Base-by-base conservation (phyloP, 2,329 filamentous ascomycete genomes). In the Aspergillus terreus region DNA sequence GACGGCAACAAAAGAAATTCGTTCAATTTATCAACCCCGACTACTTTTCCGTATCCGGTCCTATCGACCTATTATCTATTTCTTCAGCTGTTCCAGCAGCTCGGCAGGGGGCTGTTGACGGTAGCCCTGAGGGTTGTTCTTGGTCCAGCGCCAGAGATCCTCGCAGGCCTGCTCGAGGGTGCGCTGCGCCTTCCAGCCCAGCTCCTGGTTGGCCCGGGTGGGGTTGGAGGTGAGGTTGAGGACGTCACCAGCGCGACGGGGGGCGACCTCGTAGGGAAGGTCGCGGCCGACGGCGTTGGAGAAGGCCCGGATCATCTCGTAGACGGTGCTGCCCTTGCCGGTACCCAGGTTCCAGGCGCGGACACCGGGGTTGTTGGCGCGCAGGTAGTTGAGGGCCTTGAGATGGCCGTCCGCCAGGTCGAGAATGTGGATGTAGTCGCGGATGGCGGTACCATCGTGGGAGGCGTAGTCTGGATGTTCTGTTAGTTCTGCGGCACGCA, bases 281-380 rank as follows among this genome's bases (percentile, higher is more conserved):
- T 94, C 84, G 46, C 85, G 87, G 56, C 94, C 94, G 19, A 96
- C 92, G 15, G 90, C 90, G 46, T 82, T 75, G 75, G 85, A 88
- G 78, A 99, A 99, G 49, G 94, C 92, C 62, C 92, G 90, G 82
- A 99, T 86, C 78, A 99, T 99, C 71, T 99, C 92, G 68, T 92
- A 94, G 51, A 99, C 94, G 19, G 94, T 99, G 74, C 88, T 95
- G 62, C 94, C 94, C 63, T 87, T 90, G 55, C 94, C 94, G 0
- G 92, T 96, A 52, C 95, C 95, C 61, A 99, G 73, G 76, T 99
- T 99, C 92, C 92, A 99, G 51, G 91, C 92, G 70, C 90, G 88
- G 60, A 96, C 88, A 51, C 94, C 94, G 15, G 94, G 92, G 67
- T 69, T 69, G 60, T 69, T 78, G 32, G 76, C 75, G 52, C 77